These are phyloP conservation scores for Cucurbita pepo DNA, from an alignment of 306 rosid genomes.

Conservation along the genomic window DNA sequence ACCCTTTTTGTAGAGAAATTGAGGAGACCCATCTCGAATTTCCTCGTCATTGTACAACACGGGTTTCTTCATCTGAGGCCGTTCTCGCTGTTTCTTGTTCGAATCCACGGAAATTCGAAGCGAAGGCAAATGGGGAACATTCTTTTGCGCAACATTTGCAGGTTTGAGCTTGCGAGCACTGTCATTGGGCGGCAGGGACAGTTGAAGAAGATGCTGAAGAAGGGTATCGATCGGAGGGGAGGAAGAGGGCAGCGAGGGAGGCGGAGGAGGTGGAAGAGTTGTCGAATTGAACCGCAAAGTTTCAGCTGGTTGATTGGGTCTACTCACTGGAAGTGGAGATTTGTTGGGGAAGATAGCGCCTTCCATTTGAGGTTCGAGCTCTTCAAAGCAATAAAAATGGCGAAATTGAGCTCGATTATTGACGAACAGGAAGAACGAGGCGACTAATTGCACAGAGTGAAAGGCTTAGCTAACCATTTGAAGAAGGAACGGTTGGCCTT, in stretches of 20 bases:
- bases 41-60: constrained; percentile 6
- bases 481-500: constrained; percentile 2
- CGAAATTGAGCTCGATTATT: neutral
- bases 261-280: constrained; percentile 31
- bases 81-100: neutral
- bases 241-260: constrained; percentile 31
- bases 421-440: neutral
- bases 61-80: constrained; percentile 17
- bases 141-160: constrained; percentile 11
- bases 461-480: neutral
- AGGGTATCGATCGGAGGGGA: constrained; percentile 59
- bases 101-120: constrained; percentile 21
- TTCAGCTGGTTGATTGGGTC: constrained; percentile 22
- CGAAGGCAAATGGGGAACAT: constrained; percentile 24
- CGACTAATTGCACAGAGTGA: neutral
- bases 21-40: constrained; percentile 21
- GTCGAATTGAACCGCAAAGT: constrained; percentile 43
- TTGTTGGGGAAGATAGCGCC: constrained; percentile 54
- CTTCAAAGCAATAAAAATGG: neutral
- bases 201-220: constrained; percentile 59
- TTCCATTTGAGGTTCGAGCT: constrained; percentile 34
- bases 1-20: constrained; percentile 49
- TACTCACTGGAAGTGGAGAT: constrained; percentile 36
- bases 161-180: constrained; percentile 18
- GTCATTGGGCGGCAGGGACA: constrained; percentile 33